phyloP scores from a whole-genome alignment of 129 eudicot genomes.

The Ambrosia artemisiifolia region DNA sequence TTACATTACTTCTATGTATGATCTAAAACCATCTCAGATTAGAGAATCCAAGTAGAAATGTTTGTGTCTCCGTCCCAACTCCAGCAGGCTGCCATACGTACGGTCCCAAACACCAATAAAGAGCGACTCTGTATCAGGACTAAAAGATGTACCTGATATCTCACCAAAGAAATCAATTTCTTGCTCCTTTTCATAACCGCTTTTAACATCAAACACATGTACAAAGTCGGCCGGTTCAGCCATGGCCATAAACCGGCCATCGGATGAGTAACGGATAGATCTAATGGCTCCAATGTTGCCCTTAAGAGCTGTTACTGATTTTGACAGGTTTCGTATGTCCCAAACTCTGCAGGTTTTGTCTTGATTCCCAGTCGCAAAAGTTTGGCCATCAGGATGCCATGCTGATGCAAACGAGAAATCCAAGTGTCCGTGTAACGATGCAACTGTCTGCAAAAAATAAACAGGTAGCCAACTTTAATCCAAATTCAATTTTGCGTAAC shows the following conservation, averaged over 20 bases:
- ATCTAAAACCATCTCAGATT: conserved; percentile 27
- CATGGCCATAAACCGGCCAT: conserved; percentile 81
- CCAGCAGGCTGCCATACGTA: conserved; percentile 77
- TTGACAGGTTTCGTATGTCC: conserved; percentile 67
- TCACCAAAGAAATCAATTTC: conserved; percentile 93
- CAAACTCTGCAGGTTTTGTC: conserved; percentile 83
- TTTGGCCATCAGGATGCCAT: conserved; percentile 74
- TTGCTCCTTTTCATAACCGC: conserved; percentile 76
- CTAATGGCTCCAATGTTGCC: conserved; percentile 84
- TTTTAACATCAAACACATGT: conserved; percentile 69
- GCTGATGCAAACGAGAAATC: conserved; percentile 95
- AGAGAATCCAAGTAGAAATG: conserved; percentile 57
- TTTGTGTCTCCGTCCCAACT: conserved; percentile 59
- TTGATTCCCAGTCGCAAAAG: conserved; percentile 83
- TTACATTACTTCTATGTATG: background rate
- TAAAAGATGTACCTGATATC: conserved; percentile 80
- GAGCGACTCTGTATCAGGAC: conserved; percentile 82
- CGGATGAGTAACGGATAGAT: conserved; percentile 82
- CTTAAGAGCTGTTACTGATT: conserved; percentile 50
- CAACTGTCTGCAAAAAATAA: conserved; percentile 62
- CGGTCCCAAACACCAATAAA: conserved; percentile 90
- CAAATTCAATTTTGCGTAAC: too few relatives aligned
- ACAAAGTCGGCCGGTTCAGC: conserved; percentile 98
- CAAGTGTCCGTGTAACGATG: conserved; percentile 53
- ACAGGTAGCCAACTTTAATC: too few relatives aligned